Evolutionary conservation across 2,329 filamentous ascomycete species (phyloP).

Genomic region (Beauveria australis): DNA sequence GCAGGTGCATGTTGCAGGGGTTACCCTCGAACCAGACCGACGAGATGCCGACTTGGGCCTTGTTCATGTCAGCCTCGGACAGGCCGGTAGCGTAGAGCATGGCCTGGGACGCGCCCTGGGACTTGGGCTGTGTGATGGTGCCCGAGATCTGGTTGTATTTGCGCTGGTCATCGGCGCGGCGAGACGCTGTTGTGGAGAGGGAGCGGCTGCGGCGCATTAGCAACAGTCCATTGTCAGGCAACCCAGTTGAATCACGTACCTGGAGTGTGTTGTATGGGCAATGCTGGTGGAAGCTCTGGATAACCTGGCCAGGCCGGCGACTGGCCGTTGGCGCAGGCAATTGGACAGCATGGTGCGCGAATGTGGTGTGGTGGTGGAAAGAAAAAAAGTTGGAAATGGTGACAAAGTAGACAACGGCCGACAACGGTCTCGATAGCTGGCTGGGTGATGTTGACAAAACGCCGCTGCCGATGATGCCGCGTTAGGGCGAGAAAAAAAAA

Average conservation of each 20-base stretch:
- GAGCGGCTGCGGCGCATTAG: constrained; percentile 32
- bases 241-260: constrained; percentile 16
- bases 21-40: constrained; percentile 98
- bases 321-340: constrained; percentile 20
- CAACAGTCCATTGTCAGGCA: background rate
- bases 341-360: constrained; percentile 19
- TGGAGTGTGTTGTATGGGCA: constrained; percentile 17
- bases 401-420: constrained; percentile 11
- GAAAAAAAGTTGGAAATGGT: constrained; percentile 9
- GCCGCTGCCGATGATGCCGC: background rate
- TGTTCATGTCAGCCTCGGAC: constrained; percentile 79
- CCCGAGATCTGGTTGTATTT: constrained; percentile 77
- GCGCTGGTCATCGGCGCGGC: constrained; percentile 34
- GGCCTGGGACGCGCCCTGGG: constrained; percentile 94
- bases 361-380: constrained; percentile 11
- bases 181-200: constrained; percentile 41
- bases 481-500: background rate
- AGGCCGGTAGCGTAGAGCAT: constrained; percentile 97
- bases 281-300: constrained; percentile 17
- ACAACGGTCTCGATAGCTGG: constrained; percentile 19
- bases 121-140: constrained; percentile 90
- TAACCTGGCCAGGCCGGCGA: constrained; percentile 16
- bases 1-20: constrained; percentile 97
- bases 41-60: constrained; percentile 95
- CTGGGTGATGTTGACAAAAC: constrained; percentile 9